Base-by-base conservation (phyloP, 495 filamentous ascomycete species). In the Parachaetomium inaequale region DNA sequence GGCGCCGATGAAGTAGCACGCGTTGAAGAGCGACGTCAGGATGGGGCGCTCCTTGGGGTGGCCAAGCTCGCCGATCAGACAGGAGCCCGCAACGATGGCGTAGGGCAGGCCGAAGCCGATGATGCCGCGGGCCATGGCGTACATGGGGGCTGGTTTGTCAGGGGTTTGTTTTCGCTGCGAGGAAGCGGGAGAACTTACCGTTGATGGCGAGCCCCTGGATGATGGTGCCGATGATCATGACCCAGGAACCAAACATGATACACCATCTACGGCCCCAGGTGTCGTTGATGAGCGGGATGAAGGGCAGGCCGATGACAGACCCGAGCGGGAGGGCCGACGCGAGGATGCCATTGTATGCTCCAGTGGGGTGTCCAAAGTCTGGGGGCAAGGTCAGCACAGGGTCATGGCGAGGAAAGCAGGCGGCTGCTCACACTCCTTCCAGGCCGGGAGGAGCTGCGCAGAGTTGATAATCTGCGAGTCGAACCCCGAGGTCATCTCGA, bases 401-500 rank as follows among this genome's bases (percentile, higher is more conserved):
- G 32, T 21, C 3, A 57, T 14, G 3, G 3, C 12, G 0, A 15
- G 29, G 17, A 11, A 28, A 11, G 67, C 64, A 29, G 63, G 54
- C 73, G 17, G 71, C 31, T 5, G 79, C 78, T 69, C 65, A 85
- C 85, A 88, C 10, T 70, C 63, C 53, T 81, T 78, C 84, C 83
- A 88, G 12, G 79, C 75, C 23, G 77, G 75, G 15, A 87, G 77
- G 23, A 86, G 78, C 70, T 89, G 85, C 1, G 88, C 79, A 0
- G 81, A 77, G 65, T 88, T 89, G 74, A 89, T 87, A 65, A 89
- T 84, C 62, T 86, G 84, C 7, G 84, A 86, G 72, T 89, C 86
- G 71, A 89, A 90, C 1, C 87, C 86, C 6, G 85, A 87, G 0
- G 86, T 89, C 79, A 87, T 87, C 73, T 88, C 87, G 50, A 87